These are phyloP conservation scores for Didymella pomorum DNA, from an alignment of 2,329 filamentous ascomycete genomes.

Conservation along the genomic window DNA sequence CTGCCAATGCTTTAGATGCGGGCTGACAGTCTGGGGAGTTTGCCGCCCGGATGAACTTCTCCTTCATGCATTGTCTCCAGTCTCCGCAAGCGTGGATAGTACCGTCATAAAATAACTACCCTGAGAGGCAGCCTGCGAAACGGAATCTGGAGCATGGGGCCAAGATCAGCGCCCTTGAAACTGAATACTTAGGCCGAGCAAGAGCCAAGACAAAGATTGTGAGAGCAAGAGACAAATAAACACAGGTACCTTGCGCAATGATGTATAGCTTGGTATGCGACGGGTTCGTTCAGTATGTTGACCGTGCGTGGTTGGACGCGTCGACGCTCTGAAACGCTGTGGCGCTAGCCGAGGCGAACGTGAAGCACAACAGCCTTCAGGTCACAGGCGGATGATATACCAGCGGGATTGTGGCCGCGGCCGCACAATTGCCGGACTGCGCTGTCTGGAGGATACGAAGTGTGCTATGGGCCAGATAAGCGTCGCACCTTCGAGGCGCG, in stretches of 20 bases:
- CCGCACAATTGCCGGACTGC: neutral
- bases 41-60: constrained; percentile 28
- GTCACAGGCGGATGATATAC: neutral
- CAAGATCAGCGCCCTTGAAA: constrained; percentile 34
- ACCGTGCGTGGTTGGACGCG: constrained; percentile 27
- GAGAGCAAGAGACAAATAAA: constrained; percentile 16
- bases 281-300: constrained; percentile 5
- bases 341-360: constrained; percentile 33
- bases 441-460: neutral
- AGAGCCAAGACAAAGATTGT: constrained; percentile 23
- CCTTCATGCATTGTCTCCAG: constrained; percentile 40
- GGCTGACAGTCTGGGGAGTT: constrained; percentile 27
- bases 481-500: neutral
- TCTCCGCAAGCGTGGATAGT: constrained; percentile 26
- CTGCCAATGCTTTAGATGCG: constrained; percentile 44
- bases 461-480: neutral
- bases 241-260: constrained; percentile 3
- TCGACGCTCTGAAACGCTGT: constrained; percentile 36
- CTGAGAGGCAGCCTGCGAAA: constrained; percentile 26
- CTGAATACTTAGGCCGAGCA: constrained; percentile 27
- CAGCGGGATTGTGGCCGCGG: neutral
- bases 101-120: constrained; percentile 18
- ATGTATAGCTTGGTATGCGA: neutral
- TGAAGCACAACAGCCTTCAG: constrained; percentile 40
- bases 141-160: constrained; percentile 22